Conservation (phyloP, 2,329 filamentous ascomycete species). For the Penicillium frequentans region DNA sequence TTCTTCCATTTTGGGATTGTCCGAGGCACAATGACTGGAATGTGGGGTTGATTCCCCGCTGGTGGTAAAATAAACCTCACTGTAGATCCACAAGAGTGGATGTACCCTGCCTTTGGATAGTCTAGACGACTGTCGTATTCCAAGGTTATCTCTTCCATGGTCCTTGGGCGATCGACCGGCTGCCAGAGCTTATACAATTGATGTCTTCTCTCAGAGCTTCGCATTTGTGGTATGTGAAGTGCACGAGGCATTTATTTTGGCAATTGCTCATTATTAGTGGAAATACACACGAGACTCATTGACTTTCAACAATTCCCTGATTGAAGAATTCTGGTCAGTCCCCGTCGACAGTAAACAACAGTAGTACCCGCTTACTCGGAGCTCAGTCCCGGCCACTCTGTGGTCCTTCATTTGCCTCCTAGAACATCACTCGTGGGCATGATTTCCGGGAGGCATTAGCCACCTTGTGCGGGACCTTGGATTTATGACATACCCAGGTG, state of each 20-base stretch:
- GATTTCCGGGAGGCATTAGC: constrained; percentile 3
- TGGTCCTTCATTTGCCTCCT: not conserved
- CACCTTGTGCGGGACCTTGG: not conserved
- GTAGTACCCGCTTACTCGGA: constrained; percentile 3
- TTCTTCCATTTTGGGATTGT: not conserved
- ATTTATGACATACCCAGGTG: not conserved
- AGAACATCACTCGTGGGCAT: constrained; percentile 18
- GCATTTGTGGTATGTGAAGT: not conserved
- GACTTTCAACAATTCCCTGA: not conserved
- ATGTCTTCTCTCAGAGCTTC: not conserved
- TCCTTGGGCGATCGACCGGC: not conserved
- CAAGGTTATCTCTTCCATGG: not conserved
- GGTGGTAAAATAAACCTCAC: not conserved
- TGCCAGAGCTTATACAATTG: not conserved
- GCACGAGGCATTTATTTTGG: not conserved
- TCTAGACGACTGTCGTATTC: constrained; percentile 7
- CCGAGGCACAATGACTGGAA: not conserved
- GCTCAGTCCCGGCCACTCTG: constrained; percentile 7
- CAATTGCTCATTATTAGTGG: not conserved
- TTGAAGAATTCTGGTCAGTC: too few species aligned
- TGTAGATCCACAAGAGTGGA: not conserved
- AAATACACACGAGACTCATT: not conserved
- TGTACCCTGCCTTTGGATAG: not conserved
- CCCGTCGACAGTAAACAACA: too few species aligned
- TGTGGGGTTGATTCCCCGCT: not conserved